Conservation (phyloP, 441 rosid species). For the Adansonia gregorii region DNA sequence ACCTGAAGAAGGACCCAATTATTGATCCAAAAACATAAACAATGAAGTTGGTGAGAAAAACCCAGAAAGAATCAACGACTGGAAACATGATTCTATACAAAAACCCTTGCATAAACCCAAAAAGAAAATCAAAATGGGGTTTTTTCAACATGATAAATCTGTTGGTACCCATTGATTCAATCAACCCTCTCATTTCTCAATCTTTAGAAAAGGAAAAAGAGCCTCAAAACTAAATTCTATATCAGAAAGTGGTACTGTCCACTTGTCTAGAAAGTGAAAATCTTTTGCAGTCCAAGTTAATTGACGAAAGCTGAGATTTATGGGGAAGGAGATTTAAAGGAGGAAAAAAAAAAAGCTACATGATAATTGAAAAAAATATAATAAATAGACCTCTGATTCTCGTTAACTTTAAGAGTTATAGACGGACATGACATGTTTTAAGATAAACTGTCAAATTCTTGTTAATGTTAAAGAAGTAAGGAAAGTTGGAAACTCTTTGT, state of each 20-base stretch:
- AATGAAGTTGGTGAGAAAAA: constrained; percentile 48
- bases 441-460: too few species aligned
- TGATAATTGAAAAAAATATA: not conserved
- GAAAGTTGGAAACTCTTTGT: not conserved
- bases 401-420: too few species aligned
- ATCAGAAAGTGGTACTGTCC: constrained; percentile 37
- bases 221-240: constrained; percentile 16
- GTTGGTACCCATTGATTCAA: constrained; percentile 42
- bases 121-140: constrained; percentile 38
- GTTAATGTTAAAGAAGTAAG: too few species aligned
- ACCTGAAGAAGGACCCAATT: constrained; percentile 48
- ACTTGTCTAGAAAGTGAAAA: constrained; percentile 45
- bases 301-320: constrained; percentile 31
- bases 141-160: constrained; percentile 25
- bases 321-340: constrained; percentile 13
- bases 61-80: constrained; percentile 43
- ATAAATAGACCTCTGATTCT: not conserved
- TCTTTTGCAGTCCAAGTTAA: constrained; percentile 33
- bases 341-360: not conserved
- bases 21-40: constrained; percentile 13
- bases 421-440: too few species aligned
- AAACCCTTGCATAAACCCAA: constrained; percentile 34
- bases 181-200: constrained; percentile 29
- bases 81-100: constrained; percentile 43
- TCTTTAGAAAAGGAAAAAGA: not conserved